Base-by-base conservation (phyloP, 345 rosid genomes). In the Eucalyptus melliodora region DNA sequence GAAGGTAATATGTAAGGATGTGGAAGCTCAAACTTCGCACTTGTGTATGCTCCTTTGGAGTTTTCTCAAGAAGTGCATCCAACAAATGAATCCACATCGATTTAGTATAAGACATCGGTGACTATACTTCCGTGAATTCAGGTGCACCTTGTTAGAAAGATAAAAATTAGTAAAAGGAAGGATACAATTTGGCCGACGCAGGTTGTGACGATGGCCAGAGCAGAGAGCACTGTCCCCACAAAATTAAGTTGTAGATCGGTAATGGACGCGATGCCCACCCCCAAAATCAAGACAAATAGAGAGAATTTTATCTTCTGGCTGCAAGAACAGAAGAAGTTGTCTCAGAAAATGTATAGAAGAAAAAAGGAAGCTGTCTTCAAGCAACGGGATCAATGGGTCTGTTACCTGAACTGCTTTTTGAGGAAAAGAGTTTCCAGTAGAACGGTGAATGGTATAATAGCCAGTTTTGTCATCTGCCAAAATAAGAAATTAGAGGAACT, bases 151-250 rank as follows among this genome's bases (percentile, higher is more conserved):
- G 87, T 34, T n/a, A 42, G 55, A 16, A 55, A 40, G 51, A 67
- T 62, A 34, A 50, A 67, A 31, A 59, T 42, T 11, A 26, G 5
- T 17, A 31, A 37, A 16, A 27, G 60, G 90, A 90, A 94, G 95
- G 95, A 93, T 97, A 98, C 99, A 89, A 98, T 98, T 92, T 98
- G 99, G 45, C 99, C 99, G 89, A 98, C 98, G 60, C 99, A 98
- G 87, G 99, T 98, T 37, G 99, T 98, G 50, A 90, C 89, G 16
- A 98, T 97, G 93, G 99, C 99, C 27, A 98, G 96, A 51, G 93
- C 91, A 37, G 99, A 97, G 72, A 98, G 95, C 88, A 96, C 89
- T 24, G 99, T 92, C 11, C 99, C 99, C 4, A 98, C 87, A 88
- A 92, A 81, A 87, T 98, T 98, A 92, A 98, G 99, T 93, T 98